Base-by-base conservation (phyloP, 2,329 filamentous ascomycete species). In the Venturia oleaginea region DNA sequence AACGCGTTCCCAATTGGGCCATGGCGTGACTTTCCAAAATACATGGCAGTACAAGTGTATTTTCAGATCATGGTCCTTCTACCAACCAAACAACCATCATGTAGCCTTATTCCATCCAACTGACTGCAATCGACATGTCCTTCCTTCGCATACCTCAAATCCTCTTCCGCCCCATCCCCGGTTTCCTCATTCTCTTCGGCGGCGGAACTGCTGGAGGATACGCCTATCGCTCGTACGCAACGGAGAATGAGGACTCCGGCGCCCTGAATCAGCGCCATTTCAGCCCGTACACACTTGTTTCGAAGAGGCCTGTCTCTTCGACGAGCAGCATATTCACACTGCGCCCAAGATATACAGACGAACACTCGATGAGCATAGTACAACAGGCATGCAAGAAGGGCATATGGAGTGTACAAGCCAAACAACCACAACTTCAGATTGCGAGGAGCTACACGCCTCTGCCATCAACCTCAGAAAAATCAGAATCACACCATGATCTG, bases 341-440 rank as follows among this genome's bases (percentile, higher is more conserved):
- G 32, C 76, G 32, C 19, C 46, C 60, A 2, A 11, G 54, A 7
- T 68, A 55, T 51, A 65, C 67, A 76, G 77, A 76, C 69, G 68
- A 13, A 27, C 68, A 67, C 68, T 80, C 82, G 65, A 70, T 74
- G 4, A 69, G 76, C 13, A 80, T 80, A 30, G 7, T 57, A 3
- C 27, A 40, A 22, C 46, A 64, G 42, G 64, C 61, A 32, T 57
- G 42, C 24, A 57, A 34, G n/a, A 65, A 76, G 54, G 80, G 84
- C 64, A 81, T 95, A 51, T 96, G 91, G 89, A 92, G 88, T 67
- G 88, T 97, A 40, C 89, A 97, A 78, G 86, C 96, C 72, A 96
- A 96, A 77, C 94, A 97, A 77, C 94, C 94, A 2, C 87, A 96
- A 74, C 78, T 97, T 65, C 92, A 97, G 76, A 96, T 99, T 69